Conservation (phyloP, 1,284 basidiomycete genomes). For the Lentinula novae-zelandiae region DNA sequence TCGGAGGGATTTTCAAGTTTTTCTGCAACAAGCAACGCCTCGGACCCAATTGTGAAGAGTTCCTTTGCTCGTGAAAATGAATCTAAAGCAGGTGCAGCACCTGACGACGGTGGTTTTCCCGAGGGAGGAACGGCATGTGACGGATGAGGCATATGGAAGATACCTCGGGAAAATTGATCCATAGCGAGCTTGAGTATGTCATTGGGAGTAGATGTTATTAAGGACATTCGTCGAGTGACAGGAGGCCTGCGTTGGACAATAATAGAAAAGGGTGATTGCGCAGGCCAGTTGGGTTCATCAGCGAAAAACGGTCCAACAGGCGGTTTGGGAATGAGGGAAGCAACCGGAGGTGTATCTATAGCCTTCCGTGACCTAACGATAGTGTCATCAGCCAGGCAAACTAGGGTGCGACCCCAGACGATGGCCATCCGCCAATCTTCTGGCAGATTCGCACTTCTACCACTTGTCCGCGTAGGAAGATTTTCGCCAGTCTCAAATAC, state of each 20-base stretch:
- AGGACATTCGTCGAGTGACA: constrained; percentile 45
- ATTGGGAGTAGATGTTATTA: constrained; percentile 39
- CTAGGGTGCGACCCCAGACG: constrained; percentile 59
- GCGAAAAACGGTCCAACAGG: constrained; percentile 16
- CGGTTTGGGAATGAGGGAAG: constrained; percentile 14
- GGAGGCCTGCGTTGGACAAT: constrained; percentile 51
- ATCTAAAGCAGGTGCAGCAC: constrained; percentile 17
- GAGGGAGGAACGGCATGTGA: constrained; percentile 21
- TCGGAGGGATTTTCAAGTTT: constrained; percentile 40
- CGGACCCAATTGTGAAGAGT: constrained; percentile 56
- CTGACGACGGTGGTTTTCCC: background rate
- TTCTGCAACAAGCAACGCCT: constrained; percentile 57
- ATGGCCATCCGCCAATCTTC: constrained; percentile 70
- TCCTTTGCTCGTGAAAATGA: constrained; percentile 53
- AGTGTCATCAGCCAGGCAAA: constrained; percentile 52
- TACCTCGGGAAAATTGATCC: constrained; percentile 64
- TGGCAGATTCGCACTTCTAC: constrained; percentile 25
- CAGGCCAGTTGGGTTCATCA: constrained; percentile 47
- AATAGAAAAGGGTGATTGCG: constrained; percentile 48
- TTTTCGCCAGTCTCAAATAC: constrained; percentile 65
- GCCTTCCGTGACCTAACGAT: constrained; percentile 25
- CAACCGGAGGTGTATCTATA: constrained; percentile 3
- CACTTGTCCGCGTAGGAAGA: constrained; percentile 43
- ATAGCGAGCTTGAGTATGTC: constrained; percentile 57
- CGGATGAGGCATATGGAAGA: constrained; percentile 66